Evolutionary conservation across 2,329 filamentous ascomycete species (phyloP), one percentile per base, ranked within the genome.

Genomic region (Hypocreales sp.): DNA sequence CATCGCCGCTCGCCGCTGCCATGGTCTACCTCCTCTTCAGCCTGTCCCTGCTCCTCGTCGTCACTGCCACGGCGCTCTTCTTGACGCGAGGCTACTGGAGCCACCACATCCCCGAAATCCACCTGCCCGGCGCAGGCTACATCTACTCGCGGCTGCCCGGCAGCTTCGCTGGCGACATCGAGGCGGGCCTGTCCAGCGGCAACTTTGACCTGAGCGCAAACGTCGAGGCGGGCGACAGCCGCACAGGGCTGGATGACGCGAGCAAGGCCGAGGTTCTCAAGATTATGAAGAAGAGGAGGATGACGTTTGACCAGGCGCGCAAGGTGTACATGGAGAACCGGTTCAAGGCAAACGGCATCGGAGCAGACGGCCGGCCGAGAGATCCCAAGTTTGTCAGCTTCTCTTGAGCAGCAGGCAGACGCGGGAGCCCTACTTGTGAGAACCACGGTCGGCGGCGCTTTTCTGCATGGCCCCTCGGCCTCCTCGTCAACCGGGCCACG

Each of bases 351-450:
- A 82, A 92, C 44, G 80, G 81, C 27, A 94, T 98, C 48, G 83
- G 76, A 2, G 67, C 79, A 5, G 90, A 98, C 53, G 90, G 90
- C 5, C 59, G 76, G 41, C 90, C 90, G 35, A 68, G 74, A 47
- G 87, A 95, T 59, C 84, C 86, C 35, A 94, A 94, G 60, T 92
- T 93, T 48, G 84, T 95, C 33, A 92, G 81, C 48, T 95, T 95
- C 55, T 58, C 55, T 24, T 58, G 36, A 50, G 20, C 8, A 20
- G n/a, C n/a, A n/a, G n/a, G n/a, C n/a, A n/a, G n/a, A n/a, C n/a
- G n/a, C n/a, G n/a, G n/a, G n/a, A n/a, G n/a, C n/a, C n/a, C n/a
- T n/a, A n/a, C n/a, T n/a, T n/a, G n/a, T n/a, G n/a, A n/a, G n/a
- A n/a, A n/a, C n/a, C n/a, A n/a, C n/a, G n/a, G n/a, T n/a, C n/a